These are phyloP conservation scores for Trichothecium roseum DNA, from an alignment of 2,329 filamentous ascomycete genomes.

Conservation along the genomic window DNA sequence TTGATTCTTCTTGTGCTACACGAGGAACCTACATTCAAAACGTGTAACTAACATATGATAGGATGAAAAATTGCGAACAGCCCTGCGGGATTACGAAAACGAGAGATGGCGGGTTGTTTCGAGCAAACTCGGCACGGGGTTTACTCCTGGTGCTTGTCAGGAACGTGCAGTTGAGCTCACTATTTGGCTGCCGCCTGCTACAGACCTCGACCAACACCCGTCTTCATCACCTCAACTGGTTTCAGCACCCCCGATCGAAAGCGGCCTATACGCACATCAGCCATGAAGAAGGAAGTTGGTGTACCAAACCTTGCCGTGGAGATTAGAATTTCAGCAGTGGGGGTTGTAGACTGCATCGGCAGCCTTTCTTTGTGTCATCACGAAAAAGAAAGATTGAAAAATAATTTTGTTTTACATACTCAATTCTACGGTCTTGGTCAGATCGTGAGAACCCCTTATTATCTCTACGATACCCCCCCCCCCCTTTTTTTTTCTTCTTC, in stretches of 20 bases:
- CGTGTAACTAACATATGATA: constrained; percentile 25
- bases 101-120: constrained; percentile 91
- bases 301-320: too few species aligned
- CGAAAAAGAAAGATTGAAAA: too few species aligned
- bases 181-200: constrained; percentile 24
- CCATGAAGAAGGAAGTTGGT: too few species aligned
- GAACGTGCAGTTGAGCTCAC: constrained; percentile 61
- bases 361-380: too few species aligned
- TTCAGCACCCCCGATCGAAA: constrained; percentile 18
- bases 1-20: neutral
- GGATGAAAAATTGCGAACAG: constrained; percentile 68
- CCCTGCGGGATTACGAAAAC: constrained; percentile 76
- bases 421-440: too few species aligned
- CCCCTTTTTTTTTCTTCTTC: too few species aligned
- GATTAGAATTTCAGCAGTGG: too few species aligned
- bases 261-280: neutral
- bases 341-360: too few species aligned
- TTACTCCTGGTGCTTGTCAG: constrained; percentile 77
- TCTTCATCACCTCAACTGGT: constrained; percentile 29
- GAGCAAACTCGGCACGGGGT: constrained; percentile 81
- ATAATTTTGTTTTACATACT: too few species aligned
- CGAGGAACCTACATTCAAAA: too few species aligned
- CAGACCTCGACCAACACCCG: constrained; percentile 43
- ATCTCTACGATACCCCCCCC: too few species aligned
- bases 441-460: too few species aligned